These are phyloP conservation scores for Peronospora farinosa DNA, from an alignment of 352 stramenopile species.

Conservation along the genomic window DNA sequence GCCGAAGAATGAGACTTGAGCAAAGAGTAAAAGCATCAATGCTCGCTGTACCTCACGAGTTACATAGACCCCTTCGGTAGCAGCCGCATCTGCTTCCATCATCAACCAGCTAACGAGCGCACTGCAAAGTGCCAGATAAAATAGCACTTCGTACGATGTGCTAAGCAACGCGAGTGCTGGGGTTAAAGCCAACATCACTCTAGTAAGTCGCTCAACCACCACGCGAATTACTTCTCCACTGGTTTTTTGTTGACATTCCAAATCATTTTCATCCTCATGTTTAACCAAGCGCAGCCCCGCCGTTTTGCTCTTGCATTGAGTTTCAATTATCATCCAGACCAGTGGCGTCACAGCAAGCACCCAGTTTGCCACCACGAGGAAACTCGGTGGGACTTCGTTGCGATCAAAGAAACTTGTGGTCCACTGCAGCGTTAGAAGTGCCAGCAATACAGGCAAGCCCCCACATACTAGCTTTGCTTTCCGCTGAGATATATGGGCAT, in stretches of 20 bases:
- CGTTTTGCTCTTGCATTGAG: slow-evolving; percentile 8
- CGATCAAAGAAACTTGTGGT: slow-evolving; percentile 34
- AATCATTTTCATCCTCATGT: slow-evolving; percentile 3
- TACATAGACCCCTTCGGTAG: not conserved
- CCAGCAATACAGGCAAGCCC: slow-evolving; percentile 22
- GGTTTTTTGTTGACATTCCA: slow-evolving; percentile 11
- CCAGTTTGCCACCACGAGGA: slow-evolving; percentile 48
- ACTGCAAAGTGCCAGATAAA: slow-evolving; percentile 48
- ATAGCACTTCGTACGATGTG: slow-evolving; percentile 72
- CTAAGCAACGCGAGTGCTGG: slow-evolving; percentile 62
- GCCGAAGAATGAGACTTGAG: slow-evolving; percentile 81
- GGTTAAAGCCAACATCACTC: slow-evolving; percentile 43
- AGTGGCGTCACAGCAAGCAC: slow-evolving; percentile 32
- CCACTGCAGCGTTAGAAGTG: slow-evolving; percentile 35
- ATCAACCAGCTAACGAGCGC: slow-evolving; percentile 52
- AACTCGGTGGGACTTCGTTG: slow-evolving; percentile 24
- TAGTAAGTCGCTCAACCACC: slow-evolving; percentile 31
- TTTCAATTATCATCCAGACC: slow-evolving; percentile 21
- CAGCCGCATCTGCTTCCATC: slow-evolving; percentile 32
- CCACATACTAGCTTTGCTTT: slow-evolving; percentile 10
- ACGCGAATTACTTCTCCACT: slow-evolving; percentile 1
- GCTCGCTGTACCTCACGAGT: slow-evolving; percentile 43
- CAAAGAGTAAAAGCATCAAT: slow-evolving; percentile 63
- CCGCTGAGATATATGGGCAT: slow-evolving; percentile 4
- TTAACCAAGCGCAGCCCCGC: slow-evolving; percentile 3